Evolutionary conservation across 1,284 basidiomycete species (phyloP).

Genomic region (Quambalaria eucalypti): DNA sequence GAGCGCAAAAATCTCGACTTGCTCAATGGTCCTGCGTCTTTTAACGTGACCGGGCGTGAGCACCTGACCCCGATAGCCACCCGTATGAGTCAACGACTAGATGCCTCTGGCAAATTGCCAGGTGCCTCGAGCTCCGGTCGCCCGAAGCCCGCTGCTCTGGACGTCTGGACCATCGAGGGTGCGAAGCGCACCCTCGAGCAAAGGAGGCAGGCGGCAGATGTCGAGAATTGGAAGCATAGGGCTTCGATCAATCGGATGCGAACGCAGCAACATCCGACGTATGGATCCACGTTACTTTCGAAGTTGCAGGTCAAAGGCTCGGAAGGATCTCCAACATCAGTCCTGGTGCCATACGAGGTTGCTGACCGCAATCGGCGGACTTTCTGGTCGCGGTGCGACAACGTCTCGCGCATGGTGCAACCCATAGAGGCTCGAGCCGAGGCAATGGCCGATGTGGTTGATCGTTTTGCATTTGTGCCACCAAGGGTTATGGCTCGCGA

Average conservation of each 20-base stretch:
- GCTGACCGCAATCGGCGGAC: conserved; percentile 49
- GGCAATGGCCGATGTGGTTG: conserved; percentile 56
- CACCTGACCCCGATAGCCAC: conserved; percentile 51
- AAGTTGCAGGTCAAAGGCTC: neutral
- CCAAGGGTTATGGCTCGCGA: conserved; percentile 70
- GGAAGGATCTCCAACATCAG: too few species aligned
- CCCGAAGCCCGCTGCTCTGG: conserved; percentile 54
- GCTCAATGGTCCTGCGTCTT: conserved; percentile 53
- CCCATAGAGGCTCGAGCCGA: conserved; percentile 60
- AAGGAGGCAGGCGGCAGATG: conserved; percentile 54
- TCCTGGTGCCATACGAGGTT: conserved; percentile 48
- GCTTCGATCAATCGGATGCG: conserved; percentile 69
- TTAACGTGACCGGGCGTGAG: conserved; percentile 55
- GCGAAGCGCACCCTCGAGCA: conserved; percentile 59
- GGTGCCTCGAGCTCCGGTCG: conserved; percentile 55
- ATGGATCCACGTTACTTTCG: conserved; percentile 14
- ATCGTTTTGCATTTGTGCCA: conserved; percentile 74
- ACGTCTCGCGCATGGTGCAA: conserved; percentile 47
- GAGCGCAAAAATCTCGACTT: conserved; percentile 58
- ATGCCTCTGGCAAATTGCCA: conserved; percentile 64
- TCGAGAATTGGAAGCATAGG: conserved; percentile 62
- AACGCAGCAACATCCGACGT: conserved; percentile 50
- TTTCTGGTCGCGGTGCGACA: conserved; percentile 58
- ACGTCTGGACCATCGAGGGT: conserved; percentile 66
- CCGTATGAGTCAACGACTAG: conserved; percentile 60